Evolutionary conservation across 164 flowering plant species (phyloP).

Genomic region (Magnolia sinica): DNA sequence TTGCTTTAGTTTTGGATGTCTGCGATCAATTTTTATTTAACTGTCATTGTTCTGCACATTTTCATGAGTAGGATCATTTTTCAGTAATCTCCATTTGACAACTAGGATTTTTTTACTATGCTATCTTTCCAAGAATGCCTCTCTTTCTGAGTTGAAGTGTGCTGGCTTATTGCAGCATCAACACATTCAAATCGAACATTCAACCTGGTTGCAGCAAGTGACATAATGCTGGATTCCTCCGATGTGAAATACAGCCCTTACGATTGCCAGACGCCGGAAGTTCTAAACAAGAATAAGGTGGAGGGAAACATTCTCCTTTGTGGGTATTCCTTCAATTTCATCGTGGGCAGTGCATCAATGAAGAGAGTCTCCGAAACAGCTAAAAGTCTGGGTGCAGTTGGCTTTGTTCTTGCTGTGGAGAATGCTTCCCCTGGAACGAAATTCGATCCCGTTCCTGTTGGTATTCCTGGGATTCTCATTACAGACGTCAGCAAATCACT

Average conservation of each 20-base stretch:
- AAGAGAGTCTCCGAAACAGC: slow-evolving; percentile 90
- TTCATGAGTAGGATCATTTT: no score
- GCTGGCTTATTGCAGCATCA: slow-evolving; percentile 50
- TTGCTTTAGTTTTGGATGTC: no score
- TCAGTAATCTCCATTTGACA: neutral
- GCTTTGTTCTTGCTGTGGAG: slow-evolving; percentile 96
- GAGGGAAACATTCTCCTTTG: slow-evolving; percentile 92
- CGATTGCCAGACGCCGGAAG: slow-evolving; percentile 91
- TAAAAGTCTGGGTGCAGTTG: slow-evolving; percentile 82
- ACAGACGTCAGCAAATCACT: slow-evolving; percentile 70
- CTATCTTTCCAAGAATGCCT: neutral
- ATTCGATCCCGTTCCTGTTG: slow-evolving; percentile 89
- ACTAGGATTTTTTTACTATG: neutral
- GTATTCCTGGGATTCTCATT: slow-evolving; percentile 82
- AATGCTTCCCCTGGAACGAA: slow-evolving; percentile 83
- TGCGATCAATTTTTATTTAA: no score
- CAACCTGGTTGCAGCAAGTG: slow-evolving; percentile 91
- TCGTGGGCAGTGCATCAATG: slow-evolving; percentile 78
- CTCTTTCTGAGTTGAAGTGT: neutral
- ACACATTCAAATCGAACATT: slow-evolving; percentile 59
- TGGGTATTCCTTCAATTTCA: slow-evolving; percentile 95
- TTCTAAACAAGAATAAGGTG: slow-evolving; percentile 73
- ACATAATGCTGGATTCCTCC: slow-evolving; percentile 75
- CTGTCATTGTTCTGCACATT: no score
- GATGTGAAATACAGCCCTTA: slow-evolving; percentile 66